A percentile compares a stretch with the other conserved stretches of the same genome.
phyloP scores from a whole-genome alignment of 441 rosid genomes.

The Cnidoscolus chayamansa region DNA sequence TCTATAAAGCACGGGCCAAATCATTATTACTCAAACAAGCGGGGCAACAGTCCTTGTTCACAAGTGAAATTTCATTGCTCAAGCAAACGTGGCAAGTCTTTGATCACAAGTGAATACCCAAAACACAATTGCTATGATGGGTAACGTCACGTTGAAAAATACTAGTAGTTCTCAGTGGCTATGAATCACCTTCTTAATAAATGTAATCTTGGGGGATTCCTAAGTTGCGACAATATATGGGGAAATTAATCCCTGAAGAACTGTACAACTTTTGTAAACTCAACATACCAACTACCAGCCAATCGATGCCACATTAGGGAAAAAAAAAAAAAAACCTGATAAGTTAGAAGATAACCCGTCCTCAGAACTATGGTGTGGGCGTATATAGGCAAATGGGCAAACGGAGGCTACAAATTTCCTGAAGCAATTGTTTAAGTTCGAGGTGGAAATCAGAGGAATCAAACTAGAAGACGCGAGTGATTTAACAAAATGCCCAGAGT shows the following conservation, averaged over 20 bases:
- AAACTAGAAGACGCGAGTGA: neutral
- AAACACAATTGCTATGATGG: neutral
- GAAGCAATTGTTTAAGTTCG: neutral
- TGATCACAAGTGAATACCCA: no score
- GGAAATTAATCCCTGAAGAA: neutral
- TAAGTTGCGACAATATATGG: neutral
- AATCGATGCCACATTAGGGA: neutral
- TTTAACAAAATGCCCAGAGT: neutral
- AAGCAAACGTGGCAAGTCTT: no score
- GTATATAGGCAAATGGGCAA: neutral
- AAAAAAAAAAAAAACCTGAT: neutral
- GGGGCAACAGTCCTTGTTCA: neutral
- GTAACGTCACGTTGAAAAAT: neutral
- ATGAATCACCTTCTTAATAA: neutral
- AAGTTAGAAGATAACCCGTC: conserved; percentile 1
- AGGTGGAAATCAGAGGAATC: neutral
- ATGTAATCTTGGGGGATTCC: conserved; percentile 7
- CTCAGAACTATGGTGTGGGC: neutral
- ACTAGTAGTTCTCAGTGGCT: neutral
- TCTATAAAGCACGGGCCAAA: neutral
- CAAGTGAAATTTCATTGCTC: neutral
- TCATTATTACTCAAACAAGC: neutral
- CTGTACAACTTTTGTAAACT: conserved; percentile 1
- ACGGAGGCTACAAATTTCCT: conserved; percentile 3
- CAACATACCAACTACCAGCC: no score